Conservation (phyloP, 495 filamentous ascomycete genomes). For the Hyaloscypha bicolor region DNA sequence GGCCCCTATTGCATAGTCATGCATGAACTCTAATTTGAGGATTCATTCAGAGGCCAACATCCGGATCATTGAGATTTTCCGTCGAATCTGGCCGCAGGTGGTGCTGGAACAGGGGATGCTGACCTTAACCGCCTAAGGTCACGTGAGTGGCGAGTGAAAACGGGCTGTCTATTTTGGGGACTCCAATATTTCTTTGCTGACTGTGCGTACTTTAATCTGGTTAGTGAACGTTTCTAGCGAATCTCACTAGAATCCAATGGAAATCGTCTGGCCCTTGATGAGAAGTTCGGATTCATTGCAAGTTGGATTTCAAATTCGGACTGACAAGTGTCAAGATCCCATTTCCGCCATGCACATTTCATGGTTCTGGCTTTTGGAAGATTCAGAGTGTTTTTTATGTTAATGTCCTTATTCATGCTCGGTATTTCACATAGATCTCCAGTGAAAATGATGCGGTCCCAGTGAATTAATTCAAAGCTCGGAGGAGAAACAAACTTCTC, state of each 20-base stretch:
- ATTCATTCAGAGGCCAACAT: neutral
- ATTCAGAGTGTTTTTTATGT: no score
- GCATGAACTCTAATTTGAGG: neutral
- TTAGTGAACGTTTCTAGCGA: neutral
- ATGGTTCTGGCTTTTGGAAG: no score
- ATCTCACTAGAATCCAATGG: neutral
- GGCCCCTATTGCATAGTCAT: neutral
- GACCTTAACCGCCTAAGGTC: constrained; percentile 21
- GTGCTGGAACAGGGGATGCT: constrained; percentile 11
- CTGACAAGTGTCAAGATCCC: no score
- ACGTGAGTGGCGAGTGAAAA: constrained; percentile 13
- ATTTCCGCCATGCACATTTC: no score
- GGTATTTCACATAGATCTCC: no score
- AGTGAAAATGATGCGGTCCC: no score
- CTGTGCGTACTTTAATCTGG: neutral
- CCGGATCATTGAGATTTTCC: neutral
- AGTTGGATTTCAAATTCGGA: no score
- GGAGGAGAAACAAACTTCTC: no score
- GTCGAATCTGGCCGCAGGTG: neutral
- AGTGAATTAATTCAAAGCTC: no score
- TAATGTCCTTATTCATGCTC: no score
- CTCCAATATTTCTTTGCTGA: neutral
- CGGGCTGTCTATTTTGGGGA: neutral
- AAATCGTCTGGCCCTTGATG: neutral
- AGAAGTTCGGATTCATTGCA: no score